These are phyloP conservation scores for Letharia lupina DNA, from an alignment of 495 filamentous ascomycete species.

Conservation along the genomic window DNA sequence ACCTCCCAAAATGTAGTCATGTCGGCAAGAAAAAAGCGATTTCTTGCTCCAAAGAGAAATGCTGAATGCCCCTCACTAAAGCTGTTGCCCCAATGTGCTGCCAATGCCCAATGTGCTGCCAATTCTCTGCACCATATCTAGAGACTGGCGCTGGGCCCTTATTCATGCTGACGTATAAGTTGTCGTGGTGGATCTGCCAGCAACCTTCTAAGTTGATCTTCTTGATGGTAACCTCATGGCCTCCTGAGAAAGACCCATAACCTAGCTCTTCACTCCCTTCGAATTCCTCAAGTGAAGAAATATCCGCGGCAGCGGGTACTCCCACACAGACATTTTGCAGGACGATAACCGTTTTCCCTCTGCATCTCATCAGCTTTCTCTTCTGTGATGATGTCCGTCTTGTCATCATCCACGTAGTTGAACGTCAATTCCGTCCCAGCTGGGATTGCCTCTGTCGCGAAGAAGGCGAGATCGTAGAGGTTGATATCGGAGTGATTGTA, in stretches of 20 bases:
- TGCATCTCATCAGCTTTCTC: conserved; percentile 45
- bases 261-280: not conserved
- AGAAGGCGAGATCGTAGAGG: conserved; percentile 83
- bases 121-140: too few relatives aligned
- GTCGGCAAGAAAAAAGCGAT: too few relatives aligned
- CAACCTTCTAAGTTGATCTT: not conserved
- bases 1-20: not conserved
- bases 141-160: too few relatives aligned
- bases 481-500: conserved; percentile 64
- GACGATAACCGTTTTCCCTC: conserved; percentile 34
- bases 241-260: not conserved
- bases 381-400: conserved; percentile 33
- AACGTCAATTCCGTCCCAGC: conserved; percentile 73
- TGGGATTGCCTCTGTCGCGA: conserved; percentile 62
- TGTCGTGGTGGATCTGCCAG: too few relatives aligned
- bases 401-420: conserved; percentile 63
- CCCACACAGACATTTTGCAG: conserved; percentile 61
- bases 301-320: conserved; percentile 57
- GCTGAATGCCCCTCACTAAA: too few relatives aligned
- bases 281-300: conserved; percentile 39
- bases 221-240: not conserved
- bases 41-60: too few relatives aligned
- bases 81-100: too few relatives aligned
- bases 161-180: too few relatives aligned
- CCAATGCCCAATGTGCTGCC: too few relatives aligned